Base-by-base conservation (phyloP, 73 alveolate species). In the Blepharisma japonicum region DNA sequence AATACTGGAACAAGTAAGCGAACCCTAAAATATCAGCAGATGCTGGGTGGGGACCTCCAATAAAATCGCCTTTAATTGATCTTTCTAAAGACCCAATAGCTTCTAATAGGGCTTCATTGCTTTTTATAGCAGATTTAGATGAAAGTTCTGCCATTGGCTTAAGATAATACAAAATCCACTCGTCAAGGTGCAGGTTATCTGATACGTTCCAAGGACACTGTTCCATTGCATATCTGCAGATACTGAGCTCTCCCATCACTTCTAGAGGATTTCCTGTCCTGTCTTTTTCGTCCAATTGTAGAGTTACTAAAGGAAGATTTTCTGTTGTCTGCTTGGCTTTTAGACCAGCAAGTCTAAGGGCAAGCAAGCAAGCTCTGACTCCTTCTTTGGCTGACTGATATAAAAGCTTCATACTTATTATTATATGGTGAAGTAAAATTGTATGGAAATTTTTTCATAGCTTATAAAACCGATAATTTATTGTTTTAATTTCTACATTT, bases 181-280 rank as follows among this genome's bases (percentile, higher is more conserved):
- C 74, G 48, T 61, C 74, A 9, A 61, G 47, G 48, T 61, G 38
- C 14, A 61, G 74, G 18, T 2, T 61, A 39, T 61, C 74, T 18
- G 74, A 39, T 0, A 61, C 74, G 18, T 61, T n/a, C 74, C 74
- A 61, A 20, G 74, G 23, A 25, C 74, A 61, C 47, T 61, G 74
- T 25, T 61, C 23, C 74, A 61, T 61, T 0, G 23, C n/a, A 61
- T 61, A 61, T 61, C 74, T 14, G 39, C 47, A 14, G 39, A 61
- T 61, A 25, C 74, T 61, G 18, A 61, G 74, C 74, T 61, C 74
- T 8, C 74, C 74, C 74, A 61, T 61, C 2, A 61, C 18, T 25
- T 61, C 74, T 14, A 61, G 14, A 39, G 23, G 47, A 25, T 61
- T 61, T 20, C 74, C 74, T 0, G 49, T 18, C 18, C 47, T 14